Conservation (phyloP, 257 asterid species). For the Phtheirospermum japonicum region DNA sequence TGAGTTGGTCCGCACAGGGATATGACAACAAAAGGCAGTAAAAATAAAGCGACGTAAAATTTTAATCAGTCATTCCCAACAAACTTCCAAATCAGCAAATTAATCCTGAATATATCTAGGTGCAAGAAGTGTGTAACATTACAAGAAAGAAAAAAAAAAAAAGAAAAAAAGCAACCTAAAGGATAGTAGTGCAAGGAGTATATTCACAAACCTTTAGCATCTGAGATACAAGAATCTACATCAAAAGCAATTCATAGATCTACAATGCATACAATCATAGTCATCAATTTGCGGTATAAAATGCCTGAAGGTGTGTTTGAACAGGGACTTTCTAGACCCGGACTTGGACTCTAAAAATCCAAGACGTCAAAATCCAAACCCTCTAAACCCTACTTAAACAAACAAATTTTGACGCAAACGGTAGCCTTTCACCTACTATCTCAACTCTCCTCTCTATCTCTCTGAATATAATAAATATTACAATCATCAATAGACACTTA, state of each 20-base stretch:
- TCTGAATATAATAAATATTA: no score
- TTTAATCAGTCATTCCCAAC: slow-evolving; percentile 8
- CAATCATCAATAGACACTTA: no score
- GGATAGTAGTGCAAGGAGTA: slow-evolving; percentile 6
- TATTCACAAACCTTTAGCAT: neutral
- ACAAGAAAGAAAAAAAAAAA: neutral
- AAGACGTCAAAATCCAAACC: no score
- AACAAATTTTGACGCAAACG: no score
- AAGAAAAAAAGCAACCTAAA: slow-evolving; percentile 2
- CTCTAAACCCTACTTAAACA: no score
- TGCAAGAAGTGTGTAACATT: neutral
- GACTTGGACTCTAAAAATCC: no score
- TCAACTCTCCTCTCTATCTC: no score
- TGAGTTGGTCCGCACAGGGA: slow-evolving; percentile 1
- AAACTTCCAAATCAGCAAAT: neutral
- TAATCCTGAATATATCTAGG: neutral
- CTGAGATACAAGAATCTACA: slow-evolving; percentile 18
- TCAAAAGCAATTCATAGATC: slow-evolving; percentile 9
- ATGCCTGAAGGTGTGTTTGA: slow-evolving; percentile 17
- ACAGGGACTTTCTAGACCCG: no score
- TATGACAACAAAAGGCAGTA: neutral
- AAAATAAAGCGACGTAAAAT: neutral
- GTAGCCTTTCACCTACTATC: no score
- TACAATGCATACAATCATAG: slow-evolving; percentile 10
- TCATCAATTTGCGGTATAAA: slow-evolving; percentile 13